A percentile compares a stretch with the other conserved stretches of the same genome.
These are phyloP conservation scores for Fusarium buharicum DNA, from an alignment of 2,329 filamentous ascomycete species.

Conservation along the genomic window DNA sequence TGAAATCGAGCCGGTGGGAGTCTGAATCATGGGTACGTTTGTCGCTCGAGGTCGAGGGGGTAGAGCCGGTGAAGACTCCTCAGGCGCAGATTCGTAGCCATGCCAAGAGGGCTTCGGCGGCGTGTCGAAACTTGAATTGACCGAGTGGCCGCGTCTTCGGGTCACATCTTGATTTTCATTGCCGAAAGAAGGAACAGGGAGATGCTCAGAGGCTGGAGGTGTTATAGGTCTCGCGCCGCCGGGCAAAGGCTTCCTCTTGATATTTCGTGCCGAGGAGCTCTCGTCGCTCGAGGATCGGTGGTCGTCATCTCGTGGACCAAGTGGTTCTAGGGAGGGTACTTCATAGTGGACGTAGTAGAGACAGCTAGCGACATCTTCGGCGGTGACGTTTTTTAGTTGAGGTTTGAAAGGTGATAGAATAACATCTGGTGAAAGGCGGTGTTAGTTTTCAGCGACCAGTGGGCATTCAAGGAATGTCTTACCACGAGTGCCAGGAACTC, in stretches of 20 bases:
- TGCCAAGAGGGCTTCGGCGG: slow-evolving; percentile 23
- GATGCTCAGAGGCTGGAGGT: slow-evolving; percentile 38
- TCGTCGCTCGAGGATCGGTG: slow-evolving; percentile 58
- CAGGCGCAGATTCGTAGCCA: slow-evolving; percentile 16
- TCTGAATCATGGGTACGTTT: slow-evolving; percentile 23
- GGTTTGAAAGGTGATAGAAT: slow-evolving; percentile 94
- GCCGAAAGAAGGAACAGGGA: slow-evolving; percentile 30
- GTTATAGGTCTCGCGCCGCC: slow-evolving; percentile 45
- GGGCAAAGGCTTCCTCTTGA: slow-evolving; percentile 65
- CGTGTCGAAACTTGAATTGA: slow-evolving; percentile 35
- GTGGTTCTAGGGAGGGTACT: slow-evolving; percentile 63
- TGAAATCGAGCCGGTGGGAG: slow-evolving; percentile 30
- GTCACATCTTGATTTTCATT: slow-evolving; percentile 21
- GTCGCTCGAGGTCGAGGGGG: slow-evolving; percentile 30
- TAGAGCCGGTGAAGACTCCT: slow-evolving; percentile 21
- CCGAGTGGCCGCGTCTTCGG: slow-evolving; percentile 35
- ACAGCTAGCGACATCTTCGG: slow-evolving; percentile 84
- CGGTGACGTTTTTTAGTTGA: slow-evolving; percentile 86
- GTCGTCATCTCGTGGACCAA: slow-evolving; percentile 45
- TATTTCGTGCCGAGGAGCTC: slow-evolving; percentile 56
- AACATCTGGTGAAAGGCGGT: slow-evolving; percentile 69
- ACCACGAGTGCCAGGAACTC: slow-evolving; percentile 93
- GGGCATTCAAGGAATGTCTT: slow-evolving; percentile 43
- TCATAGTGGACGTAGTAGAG: slow-evolving; percentile 89
- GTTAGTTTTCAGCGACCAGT: slow-evolving; percentile 29